Conservation (phyloP, 441 rosid species). For the Mallotus repandus region DNA sequence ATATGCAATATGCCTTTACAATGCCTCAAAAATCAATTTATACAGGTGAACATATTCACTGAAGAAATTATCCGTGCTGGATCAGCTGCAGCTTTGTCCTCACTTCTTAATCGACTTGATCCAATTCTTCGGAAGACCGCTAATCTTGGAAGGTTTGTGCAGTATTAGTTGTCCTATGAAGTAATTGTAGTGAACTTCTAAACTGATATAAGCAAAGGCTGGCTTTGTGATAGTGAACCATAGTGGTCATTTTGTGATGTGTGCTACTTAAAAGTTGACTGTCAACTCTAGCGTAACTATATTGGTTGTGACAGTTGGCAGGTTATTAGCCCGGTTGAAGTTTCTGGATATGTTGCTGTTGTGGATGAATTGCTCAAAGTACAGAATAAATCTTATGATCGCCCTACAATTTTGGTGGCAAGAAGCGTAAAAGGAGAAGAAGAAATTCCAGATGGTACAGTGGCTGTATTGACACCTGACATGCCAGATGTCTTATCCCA, state of each 20-base stretch:
- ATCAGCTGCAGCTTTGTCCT: slow-evolving; percentile 91
- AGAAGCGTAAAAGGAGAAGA: slow-evolving; percentile 95
- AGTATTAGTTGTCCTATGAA: slow-evolving; percentile 15
- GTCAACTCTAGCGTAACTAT: slow-evolving; percentile 26
- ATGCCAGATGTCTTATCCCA: slow-evolving; percentile 99
- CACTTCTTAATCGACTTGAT: slow-evolving; percentile 86
- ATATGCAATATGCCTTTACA: slow-evolving; percentile 13
- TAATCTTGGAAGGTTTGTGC: slow-evolving; percentile 85
- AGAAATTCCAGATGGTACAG: slow-evolving; percentile 96
- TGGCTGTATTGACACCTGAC: slow-evolving; percentile 98
- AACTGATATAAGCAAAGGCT: slow-evolving; percentile 1
- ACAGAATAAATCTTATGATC: slow-evolving; percentile 75
- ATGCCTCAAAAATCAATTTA: slow-evolving; percentile 17
- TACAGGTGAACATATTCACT: slow-evolving; percentile 83
- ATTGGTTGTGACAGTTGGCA: slow-evolving; percentile 82
- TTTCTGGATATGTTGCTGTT: slow-evolving; percentile 73
- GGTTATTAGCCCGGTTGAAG: slow-evolving; percentile 95
- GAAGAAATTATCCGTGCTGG: slow-evolving; percentile 98
- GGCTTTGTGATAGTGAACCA: slow-evolving; percentile 5
- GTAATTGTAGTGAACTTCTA: slow-evolving; percentile 4
- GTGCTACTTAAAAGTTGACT: slow-evolving; percentile 22
- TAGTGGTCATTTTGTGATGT: slow-evolving; percentile 14
- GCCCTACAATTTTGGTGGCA: slow-evolving; percentile 89
- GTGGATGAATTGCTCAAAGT: slow-evolving; percentile 87
- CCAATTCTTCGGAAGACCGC: slow-evolving; percentile 97